Percentiles rank a stretch among this genome's conserved stretches.
Evolutionary conservation across 2,329 filamentous ascomycete genomes (phyloP).

Genomic region (Hirsutella thompsonii): DNA sequence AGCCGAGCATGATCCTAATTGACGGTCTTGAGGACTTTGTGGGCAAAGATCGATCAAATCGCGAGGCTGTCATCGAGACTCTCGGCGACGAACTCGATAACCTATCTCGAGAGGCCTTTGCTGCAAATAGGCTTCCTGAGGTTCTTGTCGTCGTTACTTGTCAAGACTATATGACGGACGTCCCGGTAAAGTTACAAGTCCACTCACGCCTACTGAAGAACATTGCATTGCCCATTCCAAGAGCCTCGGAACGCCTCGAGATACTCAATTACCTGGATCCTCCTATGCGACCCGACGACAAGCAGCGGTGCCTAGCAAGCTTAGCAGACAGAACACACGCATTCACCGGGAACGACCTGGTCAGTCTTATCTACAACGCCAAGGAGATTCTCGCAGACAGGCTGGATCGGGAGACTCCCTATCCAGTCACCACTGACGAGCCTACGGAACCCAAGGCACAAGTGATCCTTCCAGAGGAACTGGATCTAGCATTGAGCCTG

Average conservation of each 20-base stretch:
- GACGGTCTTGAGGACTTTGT: conserved; percentile 65
- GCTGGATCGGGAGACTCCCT: conserved; percentile 8
- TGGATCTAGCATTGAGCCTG: conserved; percentile 50
- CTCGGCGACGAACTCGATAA: conserved; percentile 43
- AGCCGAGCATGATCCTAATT: conserved; percentile 68
- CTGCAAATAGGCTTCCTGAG: conserved; percentile 28
- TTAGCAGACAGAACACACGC: conserved; percentile 73
- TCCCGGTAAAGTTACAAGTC: conserved; percentile 57
- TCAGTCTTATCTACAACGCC: conserved; percentile 38
- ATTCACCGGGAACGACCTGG: conserved; percentile 69
- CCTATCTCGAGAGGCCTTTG: conserved; percentile 27
- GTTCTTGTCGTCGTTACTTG: conserved; percentile 68
- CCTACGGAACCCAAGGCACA: conserved; percentile 4
- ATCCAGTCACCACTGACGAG: conserved; percentile 1
- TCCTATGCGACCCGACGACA: conserved; percentile 31
- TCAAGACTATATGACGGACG: conserved; percentile 53
- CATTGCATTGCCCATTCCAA: conserved; percentile 67
- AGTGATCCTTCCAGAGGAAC: conserved; percentile 33
- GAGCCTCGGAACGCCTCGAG: conserved; percentile 54
- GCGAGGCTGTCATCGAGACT: conserved; percentile 34
- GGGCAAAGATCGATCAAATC: conserved; percentile 41
- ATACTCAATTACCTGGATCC: conserved; percentile 54
- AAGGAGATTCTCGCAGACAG: conserved; percentile 14
- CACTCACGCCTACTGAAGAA: conserved; percentile 51
- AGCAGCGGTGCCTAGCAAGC: conserved; percentile 38